Evolutionary conservation across 2,329 filamentous ascomycete genomes (phyloP).

Genomic region (Venturia pyrina): DNA sequence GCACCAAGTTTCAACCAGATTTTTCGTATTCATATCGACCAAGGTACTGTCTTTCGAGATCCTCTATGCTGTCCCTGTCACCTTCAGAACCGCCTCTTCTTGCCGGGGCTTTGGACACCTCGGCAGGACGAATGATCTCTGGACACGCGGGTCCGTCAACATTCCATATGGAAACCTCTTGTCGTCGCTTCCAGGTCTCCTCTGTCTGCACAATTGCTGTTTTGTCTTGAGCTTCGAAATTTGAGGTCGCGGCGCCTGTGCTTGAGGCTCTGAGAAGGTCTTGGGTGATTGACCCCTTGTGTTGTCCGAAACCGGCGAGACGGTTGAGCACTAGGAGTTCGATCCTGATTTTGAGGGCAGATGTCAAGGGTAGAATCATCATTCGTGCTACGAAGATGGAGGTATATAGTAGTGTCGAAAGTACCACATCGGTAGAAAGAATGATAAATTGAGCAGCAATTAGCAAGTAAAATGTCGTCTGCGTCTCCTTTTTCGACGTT

Average conservation of each 20-base stretch:
- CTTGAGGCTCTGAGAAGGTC: neutral
- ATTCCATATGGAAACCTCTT: slow-evolving; percentile 5
- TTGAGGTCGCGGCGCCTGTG: neutral
- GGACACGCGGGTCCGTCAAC: neutral
- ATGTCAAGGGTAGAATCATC: slow-evolving; percentile 4
- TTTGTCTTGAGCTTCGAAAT: neutral
- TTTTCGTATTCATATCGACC: neutral
- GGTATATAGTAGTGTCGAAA: neutral
- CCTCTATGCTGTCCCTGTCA: neutral
- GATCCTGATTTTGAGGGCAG: slow-evolving; percentile 8
- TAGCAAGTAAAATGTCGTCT: slow-evolving; percentile 3
- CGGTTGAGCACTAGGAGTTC: slow-evolving; percentile 8
- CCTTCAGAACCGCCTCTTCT: neutral
- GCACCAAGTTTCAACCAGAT: neutral
- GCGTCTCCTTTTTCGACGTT: neutral
- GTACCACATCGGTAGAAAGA: neutral
- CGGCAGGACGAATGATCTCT: neutral
- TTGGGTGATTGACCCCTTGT: neutral
- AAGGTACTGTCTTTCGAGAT: neutral
- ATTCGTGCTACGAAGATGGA: neutral
- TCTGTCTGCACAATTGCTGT: neutral
- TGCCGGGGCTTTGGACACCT: neutral
- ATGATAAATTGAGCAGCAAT: neutral
- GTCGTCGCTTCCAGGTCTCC: neutral
- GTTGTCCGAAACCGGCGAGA: neutral